Evolutionary conservation across 2,329 filamentous ascomycete genomes (phyloP), one percentile per base, ranked within the genome.

Genomic region (Penicillium sp.): DNA sequence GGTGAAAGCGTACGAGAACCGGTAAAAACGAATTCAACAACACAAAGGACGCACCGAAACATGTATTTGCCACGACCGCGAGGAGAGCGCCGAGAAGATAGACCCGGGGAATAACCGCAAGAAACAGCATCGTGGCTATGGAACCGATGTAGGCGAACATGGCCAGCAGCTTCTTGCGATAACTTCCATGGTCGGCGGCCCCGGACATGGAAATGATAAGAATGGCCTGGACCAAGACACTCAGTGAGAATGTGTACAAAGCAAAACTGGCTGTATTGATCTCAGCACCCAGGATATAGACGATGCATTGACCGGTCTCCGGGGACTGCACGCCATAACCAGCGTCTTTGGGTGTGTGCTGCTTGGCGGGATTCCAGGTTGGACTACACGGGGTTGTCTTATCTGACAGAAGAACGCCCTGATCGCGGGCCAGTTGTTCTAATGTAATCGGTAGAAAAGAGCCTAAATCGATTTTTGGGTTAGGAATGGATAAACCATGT

Each of bases 171-270:
- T 87, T 89, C 80, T 97, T 99, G 55, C 94, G 87, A 77, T 92
- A 94, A 63, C 85, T 88, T 59, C 94, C 94, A 74, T 97, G 93
- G 72, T 99, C 94, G 53, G 94, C 94, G 7, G 93, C 92, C 51
- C 91, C 94, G 68, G 92, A 96, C 81, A 99, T 96, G 68, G 92
- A 96, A 60, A 99, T 91, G 39, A 99, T 95, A 26, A 97, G 78
- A 24, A 97, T 75, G 1, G 92, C 90, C 72, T 99, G 94, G 10
- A 97, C 74, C 18, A 97, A 75, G 1, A 99, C 94, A 70, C 91
- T 95, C 67, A 95, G 80, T 54, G 92, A 96, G 75, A 99, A 99
- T 2, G 92, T 97, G 76, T 97, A 97, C 91, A 97, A 96, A 71
- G 92, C 93, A 73, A 97, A 97, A 73, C 90, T 95, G 31, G 93